Base-by-base conservation (phyloP, 1,284 basidiomycete species). In the Mixia osmundae region DNA sequence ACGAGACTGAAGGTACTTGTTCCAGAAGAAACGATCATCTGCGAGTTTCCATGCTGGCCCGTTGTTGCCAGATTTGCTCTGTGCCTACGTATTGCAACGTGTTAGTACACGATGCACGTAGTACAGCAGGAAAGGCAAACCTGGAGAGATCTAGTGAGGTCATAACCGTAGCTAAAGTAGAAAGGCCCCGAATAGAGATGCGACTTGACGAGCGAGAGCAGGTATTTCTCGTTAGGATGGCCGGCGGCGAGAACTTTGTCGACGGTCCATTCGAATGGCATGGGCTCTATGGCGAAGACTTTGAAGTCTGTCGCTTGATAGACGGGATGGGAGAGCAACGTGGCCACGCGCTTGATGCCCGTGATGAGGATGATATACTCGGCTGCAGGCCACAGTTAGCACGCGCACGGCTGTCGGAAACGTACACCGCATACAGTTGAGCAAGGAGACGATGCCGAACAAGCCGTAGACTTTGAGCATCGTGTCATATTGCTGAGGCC, bases 11-110 rank as follows among this genome's bases (percentile, higher is more conserved):
- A 82, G 59, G 45, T 60, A 79, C 67, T 72, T 77, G 59, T 97
- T 97, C 89, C 89, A 97, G 61, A 95, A 97, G 62, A 97, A 97
- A 45, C 89, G 68, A 51, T 91, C 82, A 50, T 97, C 89, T 22
- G 76, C 75, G 68, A 85, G 50, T 29, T 50, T 48, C 46, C 41
- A 46, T 14, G 44, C 20, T 49, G 30, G 28, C 9, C 6, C n/a
- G 4, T 5, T 4, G 12, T 15, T 15, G 14, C 20, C 28, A 30
- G 15, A 9, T 15, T 25, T 15, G 22, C 9, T 18, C 21, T 48
- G 44, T 41, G 35, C 37, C n/a, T n/a, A n/a, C n/a, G n/a, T n/a
- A n/a, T n/a, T n/a, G n/a, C n/a, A n/a, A n/a, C n/a, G n/a, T n/a
- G n/a, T n/a, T n/a, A n/a, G n/a, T n/a, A n/a, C n/a, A n/a, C n/a